Evolutionary conservation across 441 rosid genomes (phyloP).

Genomic region (Arabidopsis lyrata): DNA sequence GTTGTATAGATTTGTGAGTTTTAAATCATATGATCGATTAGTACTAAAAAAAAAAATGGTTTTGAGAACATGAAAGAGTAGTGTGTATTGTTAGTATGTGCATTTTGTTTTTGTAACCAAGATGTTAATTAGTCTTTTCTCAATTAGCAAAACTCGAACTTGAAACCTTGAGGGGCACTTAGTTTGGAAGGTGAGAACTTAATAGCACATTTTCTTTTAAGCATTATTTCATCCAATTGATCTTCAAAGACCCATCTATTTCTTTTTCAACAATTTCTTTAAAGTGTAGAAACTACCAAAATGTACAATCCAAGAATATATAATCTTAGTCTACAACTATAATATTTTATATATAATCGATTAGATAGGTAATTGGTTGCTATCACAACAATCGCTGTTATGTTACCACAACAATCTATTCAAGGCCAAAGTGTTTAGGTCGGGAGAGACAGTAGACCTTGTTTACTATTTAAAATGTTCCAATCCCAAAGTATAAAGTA

Average conservation of each 20-base stretch:
- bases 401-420: conserved; percentile 34
- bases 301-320: not conserved
- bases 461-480: conserved; percentile 39
- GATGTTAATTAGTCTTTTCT: too few species aligned
- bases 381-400: conserved; percentile 28
- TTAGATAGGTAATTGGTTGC: conserved; percentile 22
- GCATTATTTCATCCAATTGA: not conserved
- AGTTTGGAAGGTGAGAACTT: too few species aligned
- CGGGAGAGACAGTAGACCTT: conserved; percentile 40
- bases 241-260: not conserved
- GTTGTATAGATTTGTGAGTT: not conserved
- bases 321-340: not conserved
- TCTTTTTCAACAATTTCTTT: not conserved
- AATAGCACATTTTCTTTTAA: too few species aligned
- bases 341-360: not conserved
- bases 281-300: not conserved
- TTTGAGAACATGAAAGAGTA: not conserved
- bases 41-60: not conserved
- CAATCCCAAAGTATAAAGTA: conserved; percentile 26
- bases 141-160: too few species aligned
- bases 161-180: too few species aligned
- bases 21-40: not conserved
- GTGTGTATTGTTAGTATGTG: not conserved
- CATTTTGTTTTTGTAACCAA: not conserved
- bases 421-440: conserved; percentile 42